Evolutionary conservation across 371 early-diverging fungal genomes (phyloP).

Genomic region (Apophysomyces elegans): DNA sequence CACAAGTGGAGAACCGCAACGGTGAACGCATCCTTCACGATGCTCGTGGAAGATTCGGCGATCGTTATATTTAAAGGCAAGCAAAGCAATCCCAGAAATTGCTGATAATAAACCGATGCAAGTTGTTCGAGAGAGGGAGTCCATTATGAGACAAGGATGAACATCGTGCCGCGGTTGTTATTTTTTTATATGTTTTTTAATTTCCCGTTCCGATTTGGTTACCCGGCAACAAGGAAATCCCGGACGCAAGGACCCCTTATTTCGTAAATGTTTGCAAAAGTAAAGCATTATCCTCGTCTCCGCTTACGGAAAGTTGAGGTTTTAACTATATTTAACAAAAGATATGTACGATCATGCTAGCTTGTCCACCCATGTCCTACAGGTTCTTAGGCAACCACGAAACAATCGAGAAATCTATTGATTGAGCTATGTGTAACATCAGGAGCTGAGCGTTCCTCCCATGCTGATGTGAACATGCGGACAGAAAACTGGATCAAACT

Average conservation of each 20-base stretch:
- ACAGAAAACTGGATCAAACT: too few relatives aligned
- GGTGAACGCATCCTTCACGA: constrained; percentile 17
- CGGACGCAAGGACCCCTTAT: background rate
- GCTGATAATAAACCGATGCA: constrained; percentile 17
- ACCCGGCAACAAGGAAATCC: too few relatives aligned
- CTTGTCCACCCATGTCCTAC: too few relatives aligned
- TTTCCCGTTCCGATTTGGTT: background rate
- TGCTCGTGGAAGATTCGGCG: constrained; percentile 31
- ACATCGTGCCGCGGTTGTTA: background rate
- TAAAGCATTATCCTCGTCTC: background rate
- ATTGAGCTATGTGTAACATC: too few relatives aligned
- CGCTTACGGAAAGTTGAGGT: background rate
- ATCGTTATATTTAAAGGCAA: constrained; percentile 32
- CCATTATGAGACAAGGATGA: background rate
- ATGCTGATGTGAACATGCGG: too few relatives aligned
- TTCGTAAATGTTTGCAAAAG: background rate
- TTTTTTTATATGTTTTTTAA: background rate
- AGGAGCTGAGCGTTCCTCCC: too few relatives aligned
- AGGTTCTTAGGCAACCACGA: too few relatives aligned
- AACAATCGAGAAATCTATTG: too few relatives aligned
- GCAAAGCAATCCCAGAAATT: constrained; percentile 17
- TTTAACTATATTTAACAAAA: background rate
- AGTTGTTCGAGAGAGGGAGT: background rate
- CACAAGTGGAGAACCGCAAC: constrained; percentile 30
- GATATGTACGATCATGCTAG: too few relatives aligned